Conservation (phyloP, 2,329 filamentous ascomycete genomes). For the Macrophomina phaseolina region DNA sequence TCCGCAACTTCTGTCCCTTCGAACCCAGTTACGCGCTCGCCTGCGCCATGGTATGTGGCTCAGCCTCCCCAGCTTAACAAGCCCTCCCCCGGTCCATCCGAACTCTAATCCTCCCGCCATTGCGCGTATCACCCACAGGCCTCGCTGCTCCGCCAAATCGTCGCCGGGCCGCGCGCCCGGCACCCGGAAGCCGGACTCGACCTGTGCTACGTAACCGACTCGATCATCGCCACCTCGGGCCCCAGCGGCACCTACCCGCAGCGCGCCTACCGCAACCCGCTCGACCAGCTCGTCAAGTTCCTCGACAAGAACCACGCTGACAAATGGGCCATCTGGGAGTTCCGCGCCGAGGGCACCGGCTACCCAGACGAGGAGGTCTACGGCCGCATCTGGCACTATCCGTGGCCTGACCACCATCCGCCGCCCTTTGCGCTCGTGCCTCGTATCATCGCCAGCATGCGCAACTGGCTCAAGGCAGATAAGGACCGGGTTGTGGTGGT, state of each 20-base stretch:
- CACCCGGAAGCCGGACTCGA: constrained; percentile 90
- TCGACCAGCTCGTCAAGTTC: constrained; percentile 84
- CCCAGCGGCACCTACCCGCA: constrained; percentile 89
- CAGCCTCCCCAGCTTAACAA: background rate
- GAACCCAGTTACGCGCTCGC: background rate
- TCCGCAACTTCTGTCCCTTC: background rate
- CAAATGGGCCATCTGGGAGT: constrained; percentile 97
- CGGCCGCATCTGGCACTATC: constrained; percentile 84
- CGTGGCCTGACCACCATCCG: constrained; percentile 96
- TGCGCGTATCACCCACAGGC: constrained; percentile 33
- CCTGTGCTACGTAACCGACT: constrained; percentile 91
- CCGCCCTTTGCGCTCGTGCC: constrained; percentile 90
- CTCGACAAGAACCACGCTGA: constrained; percentile 83
- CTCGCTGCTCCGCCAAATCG: constrained; percentile 80
- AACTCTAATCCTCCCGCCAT: background rate
- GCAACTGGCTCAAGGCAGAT: constrained; percentile 72
- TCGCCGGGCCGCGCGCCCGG: constrained; percentile 81
- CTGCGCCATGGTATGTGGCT: constrained; percentile 6
- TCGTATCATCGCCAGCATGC: constrained; percentile 89
- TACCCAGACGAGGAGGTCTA: constrained; percentile 93
- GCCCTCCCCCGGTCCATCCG: background rate
- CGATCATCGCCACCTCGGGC: constrained; percentile 79
- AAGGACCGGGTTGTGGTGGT: constrained; percentile 78
- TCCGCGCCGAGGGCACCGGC: constrained; percentile 92
- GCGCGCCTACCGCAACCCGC: constrained; percentile 90